Base-by-base conservation (phyloP, 2,329 filamentous ascomycete genomes). In the Nigrospora sphaerica region DNA sequence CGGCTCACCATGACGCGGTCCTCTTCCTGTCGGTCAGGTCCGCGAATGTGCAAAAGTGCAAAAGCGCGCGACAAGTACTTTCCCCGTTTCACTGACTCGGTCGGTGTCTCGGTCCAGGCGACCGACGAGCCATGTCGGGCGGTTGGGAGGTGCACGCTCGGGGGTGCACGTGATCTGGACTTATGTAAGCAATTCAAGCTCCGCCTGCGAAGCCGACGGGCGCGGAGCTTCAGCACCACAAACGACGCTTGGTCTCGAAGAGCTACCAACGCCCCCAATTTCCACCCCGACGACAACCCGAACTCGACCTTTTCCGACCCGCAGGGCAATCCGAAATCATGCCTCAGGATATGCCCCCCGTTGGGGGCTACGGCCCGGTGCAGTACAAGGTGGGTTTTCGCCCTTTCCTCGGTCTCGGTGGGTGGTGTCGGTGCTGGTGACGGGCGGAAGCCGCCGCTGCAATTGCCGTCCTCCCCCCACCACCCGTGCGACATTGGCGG, bases 341-440 rank as follows among this genome's bases (percentile, higher is more conserved):
- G 92, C 84, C 87, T 75, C 91, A 97, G 80, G 93, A 98, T 78
- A 88, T 98, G 82, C 93, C 93, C 75, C 93, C 93, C 60, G 69
- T 72, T 64, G 93, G 92, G 75, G 93, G 93, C 78, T 98, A 98
- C 72, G 86, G 83, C 69, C 85, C 92, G 69, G 86, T 98, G 56
- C 93, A 98, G 74, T 98, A 96, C 78, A 95, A 95, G 83, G 87
- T 91, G 69, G 62, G 76, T 72, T 50, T 33, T 16, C 14, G 23
- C 14, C 4, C 23, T 41, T 32, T 38, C 32, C 32, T 12, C 13
- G 32, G 12, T n/a, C 37, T 31, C 19, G 18, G n/a, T 16, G 28
- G 17, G 6, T 32, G 7, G 14, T 10, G 13, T 19, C 23, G 32
- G 40, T 19, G 32, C 12, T 14, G 32, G 17, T 18, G 11, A 17